phyloP scores from a whole-genome alignment of 805 yeast species.

The Cyberlindnera maclurae region DNA sequence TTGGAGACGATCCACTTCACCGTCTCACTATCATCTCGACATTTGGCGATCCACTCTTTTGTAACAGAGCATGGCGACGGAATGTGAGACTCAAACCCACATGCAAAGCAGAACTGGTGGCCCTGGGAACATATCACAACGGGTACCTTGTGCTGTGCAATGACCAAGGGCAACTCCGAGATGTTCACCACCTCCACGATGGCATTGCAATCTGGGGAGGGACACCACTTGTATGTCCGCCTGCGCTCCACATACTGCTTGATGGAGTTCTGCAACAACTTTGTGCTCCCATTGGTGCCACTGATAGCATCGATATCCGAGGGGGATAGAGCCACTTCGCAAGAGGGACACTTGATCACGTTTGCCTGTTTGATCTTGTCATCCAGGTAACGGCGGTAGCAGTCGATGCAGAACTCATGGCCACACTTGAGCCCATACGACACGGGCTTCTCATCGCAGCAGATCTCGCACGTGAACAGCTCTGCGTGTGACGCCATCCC shows the following conservation, averaged over 20 bases:
- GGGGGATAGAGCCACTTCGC: conserved; percentile 33
- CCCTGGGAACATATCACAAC: conserved; percentile 59
- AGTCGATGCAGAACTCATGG: conserved; percentile 62
- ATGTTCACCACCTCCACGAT: conserved; percentile 36
- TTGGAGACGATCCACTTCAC: conserved; percentile 79
- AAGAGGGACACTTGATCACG: conserved; percentile 60
- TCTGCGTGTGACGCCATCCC: background rate
- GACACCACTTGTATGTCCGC: conserved; percentile 64
- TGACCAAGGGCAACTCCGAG: conserved; percentile 6
- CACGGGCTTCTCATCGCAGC: conserved; percentile 50
- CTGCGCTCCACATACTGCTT: conserved; percentile 47
- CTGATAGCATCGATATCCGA: conserved; percentile 35
- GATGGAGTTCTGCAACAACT: conserved; percentile 31
- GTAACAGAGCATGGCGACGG: conserved; percentile 79
- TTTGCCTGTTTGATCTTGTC: conserved; percentile 36
- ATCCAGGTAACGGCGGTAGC: conserved; percentile 57
- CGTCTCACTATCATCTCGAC: conserved; percentile 84
- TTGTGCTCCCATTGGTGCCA: conserved; percentile 28
- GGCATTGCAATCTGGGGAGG: conserved; percentile 69
- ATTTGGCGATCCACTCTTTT: conserved; percentile 66
- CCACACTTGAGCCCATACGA: conserved; percentile 56
- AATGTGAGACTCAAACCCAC: conserved; percentile 68
- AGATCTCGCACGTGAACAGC: conserved; percentile 54
- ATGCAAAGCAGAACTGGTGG: conserved; percentile 73
- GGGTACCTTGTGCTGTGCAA: conserved; percentile 36